A percentile compares a stretch with the other conserved stretches of the same genome.
Evolutionary conservation across 192 early-diverging fungal genomes (phyloP).

Genomic region (Entrophospora sp.): DNA sequence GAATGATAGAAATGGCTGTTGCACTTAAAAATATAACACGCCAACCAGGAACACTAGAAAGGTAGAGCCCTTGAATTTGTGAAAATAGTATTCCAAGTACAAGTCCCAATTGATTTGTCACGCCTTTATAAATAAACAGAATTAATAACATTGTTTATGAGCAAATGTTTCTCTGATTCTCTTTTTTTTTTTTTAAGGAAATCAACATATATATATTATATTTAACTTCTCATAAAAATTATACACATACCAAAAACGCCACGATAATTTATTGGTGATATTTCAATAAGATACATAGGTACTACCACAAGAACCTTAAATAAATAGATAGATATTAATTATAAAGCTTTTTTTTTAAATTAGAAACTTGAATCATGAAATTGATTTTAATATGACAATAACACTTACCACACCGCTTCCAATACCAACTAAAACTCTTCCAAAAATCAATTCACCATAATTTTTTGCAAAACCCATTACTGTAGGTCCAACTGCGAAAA

Average conservation of each 20-base stretch:
- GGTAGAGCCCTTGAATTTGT: slow-evolving; percentile 56
- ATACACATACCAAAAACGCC: slow-evolving; percentile 62
- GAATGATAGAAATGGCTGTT: slow-evolving; percentile 47
- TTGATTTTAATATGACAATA: not conserved
- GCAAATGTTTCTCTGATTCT: no score
- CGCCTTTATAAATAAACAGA: slow-evolving; percentile 27
- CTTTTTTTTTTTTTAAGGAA: no score
- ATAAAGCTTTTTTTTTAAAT: not conserved
- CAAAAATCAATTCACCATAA: slow-evolving; percentile 41
- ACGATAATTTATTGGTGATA: slow-evolving; percentile 55
- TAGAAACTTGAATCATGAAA: not conserved
- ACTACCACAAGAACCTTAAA: slow-evolving; percentile 53
- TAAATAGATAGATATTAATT: not conserved
- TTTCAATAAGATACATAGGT: slow-evolving; percentile 74
- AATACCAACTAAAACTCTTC: slow-evolving; percentile 68
- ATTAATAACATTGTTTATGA: not conserved
- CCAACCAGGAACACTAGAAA: slow-evolving; percentile 58
- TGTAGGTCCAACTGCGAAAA: slow-evolving; percentile 53
- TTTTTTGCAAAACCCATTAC: slow-evolving; percentile 50
- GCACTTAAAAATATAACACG: slow-evolving; percentile 60
- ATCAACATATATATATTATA: not conserved
- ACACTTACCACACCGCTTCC: slow-evolving; percentile 56
- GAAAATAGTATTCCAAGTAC: slow-evolving; percentile 71
- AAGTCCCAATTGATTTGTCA: slow-evolving; percentile 80
- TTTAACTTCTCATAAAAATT: no score